Evolutionary conservation across 345 rosid species (phyloP).

Genomic region (Corymbia maculata): DNA sequence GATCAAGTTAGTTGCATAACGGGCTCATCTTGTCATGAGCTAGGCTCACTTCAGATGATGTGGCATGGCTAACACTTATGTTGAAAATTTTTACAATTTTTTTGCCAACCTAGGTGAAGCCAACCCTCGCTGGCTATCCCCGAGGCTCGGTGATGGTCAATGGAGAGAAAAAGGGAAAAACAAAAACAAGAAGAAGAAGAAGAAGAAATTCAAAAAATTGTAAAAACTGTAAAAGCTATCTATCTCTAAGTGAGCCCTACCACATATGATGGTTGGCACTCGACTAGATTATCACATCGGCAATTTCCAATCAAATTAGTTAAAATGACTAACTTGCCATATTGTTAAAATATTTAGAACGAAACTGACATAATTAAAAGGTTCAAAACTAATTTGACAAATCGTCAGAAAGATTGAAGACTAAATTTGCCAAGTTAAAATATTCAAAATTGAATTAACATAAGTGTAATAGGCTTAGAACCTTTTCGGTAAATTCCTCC

Average conservation of each 20-base stretch:
- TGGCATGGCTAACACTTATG: not conserved
- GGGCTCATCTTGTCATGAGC: not conserved
- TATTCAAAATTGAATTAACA: not conserved
- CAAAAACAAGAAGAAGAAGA: not conserved
- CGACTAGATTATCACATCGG: rapidly evolving
- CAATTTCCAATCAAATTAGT: too few species aligned
- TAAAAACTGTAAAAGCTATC: not conserved
- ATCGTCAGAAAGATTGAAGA: not conserved
- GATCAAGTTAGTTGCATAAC: not conserved
- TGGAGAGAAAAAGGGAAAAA: not conserved
- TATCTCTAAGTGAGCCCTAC: rapidly evolving
- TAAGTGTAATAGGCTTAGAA: not conserved
- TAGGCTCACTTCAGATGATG: not conserved
- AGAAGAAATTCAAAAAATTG: not conserved
- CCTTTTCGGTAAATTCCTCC: not conserved
- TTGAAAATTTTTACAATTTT: not conserved
- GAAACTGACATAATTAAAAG: not conserved
- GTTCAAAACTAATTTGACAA: not conserved
- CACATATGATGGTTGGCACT: not conserved
- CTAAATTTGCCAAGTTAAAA: not conserved
- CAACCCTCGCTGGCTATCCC: not conserved
- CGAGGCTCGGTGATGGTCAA: rapidly evolving
- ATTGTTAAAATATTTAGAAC: not conserved
- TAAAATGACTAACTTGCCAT: not conserved
- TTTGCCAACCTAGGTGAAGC: not conserved